phyloP scores from a whole-genome alignment of 140 eudicot species.

The Ambrosia hybrid region DNA sequence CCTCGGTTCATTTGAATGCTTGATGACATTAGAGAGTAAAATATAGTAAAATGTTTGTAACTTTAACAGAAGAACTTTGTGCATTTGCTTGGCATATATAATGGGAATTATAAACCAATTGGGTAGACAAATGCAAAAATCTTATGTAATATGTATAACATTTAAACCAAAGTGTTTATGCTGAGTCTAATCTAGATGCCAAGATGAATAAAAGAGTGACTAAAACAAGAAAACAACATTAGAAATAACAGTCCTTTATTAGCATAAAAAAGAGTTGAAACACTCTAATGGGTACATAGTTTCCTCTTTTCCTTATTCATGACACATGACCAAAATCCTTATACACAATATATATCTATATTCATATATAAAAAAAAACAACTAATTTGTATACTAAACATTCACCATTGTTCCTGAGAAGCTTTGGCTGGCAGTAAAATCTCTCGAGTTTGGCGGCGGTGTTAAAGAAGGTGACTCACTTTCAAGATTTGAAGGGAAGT shows the following conservation, averaged over 20 bases:
- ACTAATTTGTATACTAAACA: conserved; percentile 7
- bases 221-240: not conserved
- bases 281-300: conserved; percentile 23
- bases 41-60: too few relatives aligned
- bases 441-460: conserved; percentile 47
- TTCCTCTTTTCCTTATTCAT: conserved; percentile 28
- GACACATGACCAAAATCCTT: conserved; percentile 13
- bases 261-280: conserved; percentile 11
- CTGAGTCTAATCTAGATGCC: too few relatives aligned
- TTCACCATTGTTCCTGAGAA: conserved; percentile 41
- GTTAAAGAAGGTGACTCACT: conserved; percentile 52
- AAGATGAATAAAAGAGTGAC: too few relatives aligned
- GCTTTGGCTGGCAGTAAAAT: conserved; percentile 38
- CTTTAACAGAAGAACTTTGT: too few relatives aligned
- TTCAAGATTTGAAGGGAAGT: conserved; percentile 51
- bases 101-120: too few relatives aligned
- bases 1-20: too few relatives aligned
- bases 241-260: conserved; percentile 15
- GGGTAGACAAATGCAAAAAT: too few relatives aligned
- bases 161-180: too few relatives aligned
- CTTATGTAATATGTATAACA: too few relatives aligned
- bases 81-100: too few relatives aligned
- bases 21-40: too few relatives aligned
- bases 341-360: conserved; percentile 15
- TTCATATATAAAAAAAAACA: not conserved